Base-by-base conservation (phyloP, 495 filamentous ascomycete genomes). In the Astrothelium macrocarpum region DNA sequence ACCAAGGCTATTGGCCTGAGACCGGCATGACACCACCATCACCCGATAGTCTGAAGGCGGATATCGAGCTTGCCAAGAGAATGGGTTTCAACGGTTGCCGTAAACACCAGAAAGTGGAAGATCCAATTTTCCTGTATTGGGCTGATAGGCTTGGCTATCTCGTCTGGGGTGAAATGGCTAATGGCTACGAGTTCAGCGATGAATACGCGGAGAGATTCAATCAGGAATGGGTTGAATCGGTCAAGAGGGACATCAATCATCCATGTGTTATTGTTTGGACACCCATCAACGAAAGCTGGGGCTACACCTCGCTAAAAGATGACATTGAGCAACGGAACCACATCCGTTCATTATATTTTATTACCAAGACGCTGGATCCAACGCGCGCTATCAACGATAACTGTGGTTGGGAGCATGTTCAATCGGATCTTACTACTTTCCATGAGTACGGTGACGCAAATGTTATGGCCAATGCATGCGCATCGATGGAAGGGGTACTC, bases 251-350 rank as follows among this genome's bases (percentile, higher is more conserved):
- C 66, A 81, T 84, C 64, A 85, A 84, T 64, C 82, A 85, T 65
- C 82, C 82, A 0, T 79, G 76, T 29, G 70, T 86, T n/a, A 76
- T 85, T n/a, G 78, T 79, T 7, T 86, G 82, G 83, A 86, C 83
- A 10, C 82, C 82, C 0, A 76, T 80, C 31, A 86, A 86, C 64
- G 82, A 86, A 70, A 83, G 80, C 71, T 86, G 82, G 83, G 83
- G 74, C 2, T 85, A 84, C 62, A 74, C 79, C 1, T 72, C 76
- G 31, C 70, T 85, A 56, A 78, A 78, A 59, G 74, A 77, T 49
- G 78, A 75, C 60, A 70, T 80, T 10, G 76, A 81, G 53, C 80
- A 86, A 72, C 77, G 83, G 11, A 79, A 84, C 63, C 83, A 86
- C 64, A 75, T 86, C 36, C 80, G 83, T 53, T 70, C 75, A 1